Evolutionary conservation across 345 rosid species (phyloP).

Genomic region (Gossypium bickii): DNA sequence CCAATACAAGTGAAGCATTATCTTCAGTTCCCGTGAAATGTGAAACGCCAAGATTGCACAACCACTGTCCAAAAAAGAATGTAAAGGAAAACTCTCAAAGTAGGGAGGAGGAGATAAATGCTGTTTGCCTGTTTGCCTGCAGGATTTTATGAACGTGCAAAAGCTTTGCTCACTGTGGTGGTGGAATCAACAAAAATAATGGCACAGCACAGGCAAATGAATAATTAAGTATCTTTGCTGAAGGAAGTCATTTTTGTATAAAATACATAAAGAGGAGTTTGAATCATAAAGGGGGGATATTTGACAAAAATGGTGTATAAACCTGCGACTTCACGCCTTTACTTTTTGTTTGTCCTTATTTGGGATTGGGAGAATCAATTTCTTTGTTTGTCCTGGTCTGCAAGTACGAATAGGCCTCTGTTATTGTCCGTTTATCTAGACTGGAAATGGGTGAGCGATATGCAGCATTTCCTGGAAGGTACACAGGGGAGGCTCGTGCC

Average conservation of each 20-base stretch:
- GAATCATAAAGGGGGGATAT: neutral
- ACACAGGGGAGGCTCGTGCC: neutral
- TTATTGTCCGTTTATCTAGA: neutral
- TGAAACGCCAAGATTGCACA: neutral
- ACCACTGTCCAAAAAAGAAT: no score
- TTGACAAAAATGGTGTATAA: neutral
- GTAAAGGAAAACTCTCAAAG: no score
- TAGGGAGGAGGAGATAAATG: neutral
- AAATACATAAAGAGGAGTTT: neutral
- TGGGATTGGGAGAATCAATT: constrained; percentile 12
- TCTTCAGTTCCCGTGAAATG: neutral
- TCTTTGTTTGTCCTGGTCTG: neutral
- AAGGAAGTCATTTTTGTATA: neutral
- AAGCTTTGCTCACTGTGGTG: neutral
- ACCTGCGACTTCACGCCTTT: constrained; percentile 12
- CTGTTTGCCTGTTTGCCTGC: neutral
- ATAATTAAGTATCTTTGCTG: neutral
- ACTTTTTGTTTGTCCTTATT: constrained; percentile 18
- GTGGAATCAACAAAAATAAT: neutral
- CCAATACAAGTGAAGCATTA: neutral
- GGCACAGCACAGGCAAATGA: neutral
- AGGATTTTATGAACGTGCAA: neutral
- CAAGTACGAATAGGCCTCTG: neutral
- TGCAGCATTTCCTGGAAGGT: constrained; percentile 9
- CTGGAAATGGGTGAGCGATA: neutral